Evolutionary conservation across 2,329 filamentous ascomycete genomes (phyloP).

Genomic region (Colletotrichum sp.): DNA sequence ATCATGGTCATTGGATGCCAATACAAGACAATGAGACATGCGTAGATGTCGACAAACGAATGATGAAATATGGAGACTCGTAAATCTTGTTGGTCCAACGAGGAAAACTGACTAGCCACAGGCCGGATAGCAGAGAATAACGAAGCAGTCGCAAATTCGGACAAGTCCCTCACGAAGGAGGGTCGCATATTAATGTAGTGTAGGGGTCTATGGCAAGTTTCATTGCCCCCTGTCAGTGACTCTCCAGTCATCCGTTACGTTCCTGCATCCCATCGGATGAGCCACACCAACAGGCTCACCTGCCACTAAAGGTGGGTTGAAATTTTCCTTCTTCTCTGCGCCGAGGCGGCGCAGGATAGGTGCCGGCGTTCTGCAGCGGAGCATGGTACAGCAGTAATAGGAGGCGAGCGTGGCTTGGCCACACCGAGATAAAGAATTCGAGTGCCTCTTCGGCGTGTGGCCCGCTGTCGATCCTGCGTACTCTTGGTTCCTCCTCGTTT

Average conservation of each 20-base stretch:
- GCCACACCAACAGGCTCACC: neutral
- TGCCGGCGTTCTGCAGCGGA: neutral
- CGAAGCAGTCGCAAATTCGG: neutral
- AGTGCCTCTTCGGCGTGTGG: neutral
- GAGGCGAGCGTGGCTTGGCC: neutral
- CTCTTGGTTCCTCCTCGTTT: neutral
- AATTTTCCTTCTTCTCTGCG: neutral
- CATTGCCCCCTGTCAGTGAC: neutral
- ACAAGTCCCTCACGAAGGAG: neutral
- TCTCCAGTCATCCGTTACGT: neutral
- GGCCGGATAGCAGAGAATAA: neutral
- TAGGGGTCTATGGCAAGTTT: neutral
- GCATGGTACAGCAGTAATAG: neutral
- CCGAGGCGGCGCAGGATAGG: neutral
- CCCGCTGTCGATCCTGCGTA: neutral
- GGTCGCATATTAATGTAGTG: neutral
- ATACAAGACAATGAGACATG: neutral
- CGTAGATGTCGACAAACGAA: neutral
- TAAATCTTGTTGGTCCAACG: neutral
- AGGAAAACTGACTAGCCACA: neutral
- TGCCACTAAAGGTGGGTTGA: neutral
- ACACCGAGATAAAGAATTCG: neutral
- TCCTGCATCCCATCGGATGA: neutral
- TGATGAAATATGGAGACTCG: neutral
- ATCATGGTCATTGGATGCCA: neutral